Conservation (phyloP, 1,284 basidiomycete genomes). For the Boletus sp. region DNA sequence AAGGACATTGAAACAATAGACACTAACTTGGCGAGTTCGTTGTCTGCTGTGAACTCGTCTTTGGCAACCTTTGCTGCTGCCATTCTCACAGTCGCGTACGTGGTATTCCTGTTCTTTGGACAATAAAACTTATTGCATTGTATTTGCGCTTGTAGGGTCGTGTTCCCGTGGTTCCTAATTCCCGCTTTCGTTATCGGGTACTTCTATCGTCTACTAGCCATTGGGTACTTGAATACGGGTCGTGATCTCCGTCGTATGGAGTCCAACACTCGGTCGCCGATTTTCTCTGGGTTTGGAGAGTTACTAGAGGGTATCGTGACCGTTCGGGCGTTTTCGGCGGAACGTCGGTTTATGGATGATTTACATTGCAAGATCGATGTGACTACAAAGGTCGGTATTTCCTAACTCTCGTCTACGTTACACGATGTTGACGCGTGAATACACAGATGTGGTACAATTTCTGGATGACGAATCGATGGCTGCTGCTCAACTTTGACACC, state of each 20-base stretch:
- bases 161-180: slow-evolving; percentile 59
- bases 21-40: slow-evolving; percentile 41
- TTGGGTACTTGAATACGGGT: slow-evolving; percentile 57
- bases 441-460: slow-evolving; percentile 69
- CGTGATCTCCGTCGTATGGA: slow-evolving; percentile 61
- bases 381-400: slow-evolving; percentile 52
- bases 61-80: slow-evolving; percentile 62
- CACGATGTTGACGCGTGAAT: neutral
- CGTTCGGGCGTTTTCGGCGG: slow-evolving; percentile 87
- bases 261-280: slow-evolving; percentile 51
- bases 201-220: slow-evolving; percentile 46
- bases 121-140: neutral
- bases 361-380: slow-evolving; percentile 64
- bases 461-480: slow-evolving; percentile 82
- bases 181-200: slow-evolving; percentile 52
- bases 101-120: neutral
- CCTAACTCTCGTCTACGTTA: neutral
- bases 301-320: slow-evolving; percentile 66
- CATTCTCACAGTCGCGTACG: slow-evolving; percentile 32
- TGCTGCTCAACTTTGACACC: slow-evolving; percentile 71
- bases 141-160: slow-evolving; percentile 32
- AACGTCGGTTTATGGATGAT: slow-evolving; percentile 72
- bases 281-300: slow-evolving; percentile 68
- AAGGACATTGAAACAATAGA: slow-evolving; percentile 52
- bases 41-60: slow-evolving; percentile 71